phyloP scores from a whole-genome alignment of 345 rosid genomes.

The Salix purpurea region DNA sequence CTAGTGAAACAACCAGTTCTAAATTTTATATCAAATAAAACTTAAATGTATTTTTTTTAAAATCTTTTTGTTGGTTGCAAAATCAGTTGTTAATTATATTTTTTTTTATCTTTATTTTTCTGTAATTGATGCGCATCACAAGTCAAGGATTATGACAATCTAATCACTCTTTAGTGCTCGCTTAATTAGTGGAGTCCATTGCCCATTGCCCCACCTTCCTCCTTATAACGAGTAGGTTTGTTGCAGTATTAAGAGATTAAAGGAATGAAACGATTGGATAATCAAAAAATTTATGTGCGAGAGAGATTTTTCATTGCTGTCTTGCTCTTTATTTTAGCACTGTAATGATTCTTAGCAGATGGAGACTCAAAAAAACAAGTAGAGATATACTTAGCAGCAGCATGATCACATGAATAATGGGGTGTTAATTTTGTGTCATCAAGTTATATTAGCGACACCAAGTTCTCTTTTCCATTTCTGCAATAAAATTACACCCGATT shows the following conservation, averaged over 20 bases:
- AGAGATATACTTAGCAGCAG: no score
- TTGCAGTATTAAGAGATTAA: not conserved
- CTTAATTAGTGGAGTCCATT: not conserved
- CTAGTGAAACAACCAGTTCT: no score
- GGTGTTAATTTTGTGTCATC: not conserved
- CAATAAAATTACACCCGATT: not conserved
- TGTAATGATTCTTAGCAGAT: no score
- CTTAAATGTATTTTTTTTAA: no score
- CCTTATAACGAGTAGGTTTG: not conserved
- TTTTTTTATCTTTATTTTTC: no score
- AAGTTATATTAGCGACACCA: not conserved
- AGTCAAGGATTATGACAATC: not conserved
- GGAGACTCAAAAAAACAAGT: no score
- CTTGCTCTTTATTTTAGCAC: not conserved
- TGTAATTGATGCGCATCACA: no score
- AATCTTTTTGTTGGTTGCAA: no score
- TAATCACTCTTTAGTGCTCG: not conserved
- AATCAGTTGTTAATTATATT: no score
- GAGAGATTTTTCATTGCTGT: not conserved
- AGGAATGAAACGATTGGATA: not conserved
- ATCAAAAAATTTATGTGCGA: not conserved
- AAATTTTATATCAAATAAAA: no score
- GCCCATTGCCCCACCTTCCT: not conserved
- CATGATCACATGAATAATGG: no score
- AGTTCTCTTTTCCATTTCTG: not conserved